Evolutionary conservation across 305 asterid genomes (phyloP).

Genomic region (Solanum chacoense): DNA sequence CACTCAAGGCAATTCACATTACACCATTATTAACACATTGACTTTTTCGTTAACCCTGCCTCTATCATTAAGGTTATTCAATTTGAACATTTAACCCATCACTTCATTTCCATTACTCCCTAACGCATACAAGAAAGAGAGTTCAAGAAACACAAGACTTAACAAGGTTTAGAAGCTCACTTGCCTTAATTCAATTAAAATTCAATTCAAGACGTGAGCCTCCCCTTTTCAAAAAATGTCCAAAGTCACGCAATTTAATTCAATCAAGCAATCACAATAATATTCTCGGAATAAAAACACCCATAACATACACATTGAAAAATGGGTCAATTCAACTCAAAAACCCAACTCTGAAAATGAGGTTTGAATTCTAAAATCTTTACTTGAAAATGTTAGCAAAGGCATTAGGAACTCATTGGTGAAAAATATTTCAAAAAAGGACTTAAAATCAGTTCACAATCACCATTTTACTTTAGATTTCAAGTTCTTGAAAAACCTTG

Average conservation of each 20-base stretch:
- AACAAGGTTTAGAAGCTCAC: neutral
- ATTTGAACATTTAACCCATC: neutral
- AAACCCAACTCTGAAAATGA: neutral
- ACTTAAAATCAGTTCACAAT: neutral
- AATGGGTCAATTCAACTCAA: neutral
- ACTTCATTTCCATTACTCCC: neutral
- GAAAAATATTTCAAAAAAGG: neutral
- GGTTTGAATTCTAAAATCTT: neutral
- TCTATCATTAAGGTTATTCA: neutral
- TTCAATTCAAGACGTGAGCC: neutral
- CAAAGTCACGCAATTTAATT: neutral
- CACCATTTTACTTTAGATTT: neutral
- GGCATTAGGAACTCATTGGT: neutral
- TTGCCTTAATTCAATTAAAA: neutral
- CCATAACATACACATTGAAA: neutral
- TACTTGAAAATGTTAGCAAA: neutral
- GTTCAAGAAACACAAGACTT: neutral
- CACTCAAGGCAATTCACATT: neutral
- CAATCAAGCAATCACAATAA: neutral
- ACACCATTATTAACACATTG: neutral
- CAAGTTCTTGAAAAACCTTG: neutral
- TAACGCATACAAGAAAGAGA: neutral
- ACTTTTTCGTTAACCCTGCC: neutral
- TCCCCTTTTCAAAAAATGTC: neutral
- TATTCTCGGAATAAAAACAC: neutral